Evolutionary conservation across 768 basidiomycete genomes (phyloP).

Genomic region (Lactarius sanguifluus): DNA sequence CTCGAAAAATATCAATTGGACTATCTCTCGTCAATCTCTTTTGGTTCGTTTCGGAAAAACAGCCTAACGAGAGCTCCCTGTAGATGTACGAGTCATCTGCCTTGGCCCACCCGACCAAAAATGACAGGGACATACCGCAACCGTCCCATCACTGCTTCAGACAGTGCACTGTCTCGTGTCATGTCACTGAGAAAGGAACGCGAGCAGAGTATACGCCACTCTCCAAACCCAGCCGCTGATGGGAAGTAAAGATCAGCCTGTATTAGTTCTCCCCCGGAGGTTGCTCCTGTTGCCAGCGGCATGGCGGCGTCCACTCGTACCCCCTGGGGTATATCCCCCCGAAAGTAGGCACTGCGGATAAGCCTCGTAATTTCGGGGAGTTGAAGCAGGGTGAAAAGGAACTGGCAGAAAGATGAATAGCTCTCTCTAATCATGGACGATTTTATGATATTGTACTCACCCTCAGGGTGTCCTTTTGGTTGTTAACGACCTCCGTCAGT

Average conservation of each 20-base stretch:
- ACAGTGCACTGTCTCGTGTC: slow-evolving; percentile 1
- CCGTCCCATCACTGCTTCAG: background rate
- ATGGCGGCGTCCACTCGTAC: background rate
- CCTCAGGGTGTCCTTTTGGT: slow-evolving; percentile 1
- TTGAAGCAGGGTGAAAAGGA: background rate
- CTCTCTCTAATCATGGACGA: background rate
- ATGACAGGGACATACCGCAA: slow-evolving; percentile 12
- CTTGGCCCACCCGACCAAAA: background rate
- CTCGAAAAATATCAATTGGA: slow-evolving; percentile 23
- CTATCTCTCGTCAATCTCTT: slow-evolving; percentile 22
- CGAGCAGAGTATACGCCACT: slow-evolving; percentile 20
- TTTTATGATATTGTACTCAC: background rate
- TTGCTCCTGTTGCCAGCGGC: background rate
- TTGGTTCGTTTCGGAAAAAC: slow-evolving; percentile 25
- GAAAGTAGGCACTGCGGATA: slow-evolving; percentile 16
- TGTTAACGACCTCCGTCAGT: background rate
- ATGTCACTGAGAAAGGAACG: background rate
- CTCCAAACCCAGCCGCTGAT: slow-evolving; percentile 12
- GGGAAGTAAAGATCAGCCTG: slow-evolving; percentile 20
- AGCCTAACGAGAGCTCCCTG: slow-evolving; percentile 25
- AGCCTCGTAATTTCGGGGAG: background rate
- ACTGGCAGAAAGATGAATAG: background rate
- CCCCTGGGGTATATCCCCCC: slow-evolving; percentile 13
- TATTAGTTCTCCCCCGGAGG: background rate
- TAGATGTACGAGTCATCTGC: background rate